phyloP scores from a whole-genome alignment of 257 asterid genomes.

The Agastache rugosa region DNA sequence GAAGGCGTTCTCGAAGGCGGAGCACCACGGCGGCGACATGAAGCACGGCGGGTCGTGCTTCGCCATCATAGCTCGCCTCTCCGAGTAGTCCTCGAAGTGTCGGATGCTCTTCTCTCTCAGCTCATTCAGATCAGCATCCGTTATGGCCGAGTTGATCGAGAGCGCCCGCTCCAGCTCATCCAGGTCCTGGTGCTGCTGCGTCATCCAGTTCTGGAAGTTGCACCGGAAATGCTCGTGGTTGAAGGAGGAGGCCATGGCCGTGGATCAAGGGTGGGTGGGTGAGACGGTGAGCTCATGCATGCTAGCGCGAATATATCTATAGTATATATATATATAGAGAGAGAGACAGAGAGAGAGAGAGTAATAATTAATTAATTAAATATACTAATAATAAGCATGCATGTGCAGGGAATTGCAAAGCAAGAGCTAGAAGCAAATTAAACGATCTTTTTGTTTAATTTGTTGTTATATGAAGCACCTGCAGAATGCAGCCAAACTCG shows the following conservation, averaged over 20 bases:
- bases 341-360: no score
- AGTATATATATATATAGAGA: no score
- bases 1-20: not conserved
- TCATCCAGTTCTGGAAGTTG: constrained; percentile 45
- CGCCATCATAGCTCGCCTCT: constrained; percentile 23
- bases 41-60: constrained; percentile 7
- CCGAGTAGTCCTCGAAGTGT: constrained; percentile 46
- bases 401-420: no score
- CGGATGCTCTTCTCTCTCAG: constrained; percentile 35
- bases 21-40: constrained; percentile 3
- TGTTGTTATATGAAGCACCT: no score
- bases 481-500: not conserved
- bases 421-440: no score
- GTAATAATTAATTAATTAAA: no score
- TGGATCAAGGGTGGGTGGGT: not conserved
- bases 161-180: constrained; percentile 34
- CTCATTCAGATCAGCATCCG: constrained; percentile 11
- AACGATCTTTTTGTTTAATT: no score
- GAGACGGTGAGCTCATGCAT: no score
- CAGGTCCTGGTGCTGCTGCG: constrained; percentile 42
- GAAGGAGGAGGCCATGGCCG: constrained; percentile 11
- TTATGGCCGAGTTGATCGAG: no score
- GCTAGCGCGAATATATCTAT: no score
- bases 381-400: no score
- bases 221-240: constrained; percentile 5